Percentiles rank a stretch among this genome's conserved stretches.
Evolutionary conservation across 441 rosid species (phyloP).

Genomic region (Erodium trifolium): DNA sequence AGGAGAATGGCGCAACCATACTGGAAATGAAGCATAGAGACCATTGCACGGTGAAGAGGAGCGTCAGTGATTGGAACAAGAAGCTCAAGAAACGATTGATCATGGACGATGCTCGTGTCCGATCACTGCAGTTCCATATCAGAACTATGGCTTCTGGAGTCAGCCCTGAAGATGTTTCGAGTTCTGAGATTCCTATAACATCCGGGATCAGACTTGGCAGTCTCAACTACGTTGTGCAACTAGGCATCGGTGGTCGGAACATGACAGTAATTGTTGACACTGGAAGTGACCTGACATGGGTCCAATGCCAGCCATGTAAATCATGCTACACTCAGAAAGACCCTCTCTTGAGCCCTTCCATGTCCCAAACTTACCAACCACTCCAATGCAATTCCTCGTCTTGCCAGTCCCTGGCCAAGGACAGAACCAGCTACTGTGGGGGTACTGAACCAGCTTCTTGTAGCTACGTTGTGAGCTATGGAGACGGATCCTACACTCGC

Average conservation of each 20-base stretch:
- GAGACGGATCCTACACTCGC: slow-evolving; percentile 81
- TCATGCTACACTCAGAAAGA: slow-evolving; percentile 63
- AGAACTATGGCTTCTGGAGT: slow-evolving; percentile 24
- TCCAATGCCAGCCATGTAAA: slow-evolving; percentile 83
- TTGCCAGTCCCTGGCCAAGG: slow-evolving; percentile 35
- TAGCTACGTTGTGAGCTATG: slow-evolving; percentile 61
- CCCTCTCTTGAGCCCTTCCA: slow-evolving; percentile 60
- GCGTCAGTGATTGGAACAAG: slow-evolving; percentile 39
- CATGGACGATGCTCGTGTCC: slow-evolving; percentile 47
- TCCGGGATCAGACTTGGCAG: slow-evolving; percentile 61
- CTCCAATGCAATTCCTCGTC: slow-evolving; percentile 56
- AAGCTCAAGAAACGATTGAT: slow-evolving; percentile 40
- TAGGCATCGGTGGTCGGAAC: slow-evolving; percentile 48
- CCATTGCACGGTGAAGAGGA: slow-evolving; percentile 37
- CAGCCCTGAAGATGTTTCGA: slow-evolving; percentile 20
- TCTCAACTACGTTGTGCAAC: slow-evolving; percentile 65
- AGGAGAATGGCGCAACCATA: slow-evolving; percentile 45
- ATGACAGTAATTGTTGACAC: slow-evolving; percentile 75
- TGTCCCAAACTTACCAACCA: slow-evolving; percentile 47
- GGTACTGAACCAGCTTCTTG: slow-evolving; percentile 30
- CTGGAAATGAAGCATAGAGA: slow-evolving; percentile 74
- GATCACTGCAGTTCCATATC: slow-evolving; percentile 43
- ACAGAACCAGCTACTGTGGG: slow-evolving; percentile 13
- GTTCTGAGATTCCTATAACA: slow-evolving; percentile 40
- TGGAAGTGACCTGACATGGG: slow-evolving; percentile 95